Conservation (phyloP, 2,329 filamentous ascomycete genomes). For the Acrodontium crateriforme region DNA sequence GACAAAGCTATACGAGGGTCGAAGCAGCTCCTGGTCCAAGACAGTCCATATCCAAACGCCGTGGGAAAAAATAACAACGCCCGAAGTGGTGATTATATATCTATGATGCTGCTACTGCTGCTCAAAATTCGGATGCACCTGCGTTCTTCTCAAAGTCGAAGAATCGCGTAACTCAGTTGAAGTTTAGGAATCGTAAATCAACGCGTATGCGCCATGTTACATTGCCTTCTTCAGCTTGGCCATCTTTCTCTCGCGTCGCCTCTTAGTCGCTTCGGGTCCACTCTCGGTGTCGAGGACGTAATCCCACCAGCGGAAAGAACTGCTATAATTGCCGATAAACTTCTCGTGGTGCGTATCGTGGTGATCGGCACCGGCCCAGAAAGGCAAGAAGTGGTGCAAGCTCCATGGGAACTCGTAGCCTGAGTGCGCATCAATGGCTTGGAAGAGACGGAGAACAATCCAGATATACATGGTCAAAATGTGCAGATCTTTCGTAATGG, state of each 20-base stretch:
- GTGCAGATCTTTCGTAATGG: constrained; percentile 73
- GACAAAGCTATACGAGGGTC: too few species aligned
- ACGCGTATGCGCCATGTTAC: background rate
- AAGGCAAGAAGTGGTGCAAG: constrained; percentile 84
- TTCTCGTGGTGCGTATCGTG: constrained; percentile 97
- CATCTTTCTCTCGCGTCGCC: constrained; percentile 65
- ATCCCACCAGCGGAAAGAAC: constrained; percentile 99
- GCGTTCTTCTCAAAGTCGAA: constrained; percentile 1
- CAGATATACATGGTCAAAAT: constrained; percentile 96
- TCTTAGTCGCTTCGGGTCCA: constrained; percentile 72
- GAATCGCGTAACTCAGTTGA: background rate
- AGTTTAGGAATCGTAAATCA: background rate
- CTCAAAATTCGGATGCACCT: too few species aligned
- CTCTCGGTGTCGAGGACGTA: constrained; percentile 87
- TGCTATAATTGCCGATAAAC: constrained; percentile 96
- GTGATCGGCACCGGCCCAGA: constrained; percentile 96
- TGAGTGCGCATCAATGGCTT: constrained; percentile 94
- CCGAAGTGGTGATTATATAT: too few species aligned
- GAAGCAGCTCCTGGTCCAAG: too few species aligned
- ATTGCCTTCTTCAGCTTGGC: constrained; percentile 52
- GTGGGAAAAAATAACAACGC: too few species aligned
- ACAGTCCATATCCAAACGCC: too few species aligned
- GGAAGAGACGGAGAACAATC: constrained; percentile 86
- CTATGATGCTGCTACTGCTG: too few species aligned
- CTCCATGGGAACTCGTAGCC: constrained; percentile 99